Base-by-base conservation (phyloP, 805 yeast species). In the Yamadazyma philogaea region DNA sequence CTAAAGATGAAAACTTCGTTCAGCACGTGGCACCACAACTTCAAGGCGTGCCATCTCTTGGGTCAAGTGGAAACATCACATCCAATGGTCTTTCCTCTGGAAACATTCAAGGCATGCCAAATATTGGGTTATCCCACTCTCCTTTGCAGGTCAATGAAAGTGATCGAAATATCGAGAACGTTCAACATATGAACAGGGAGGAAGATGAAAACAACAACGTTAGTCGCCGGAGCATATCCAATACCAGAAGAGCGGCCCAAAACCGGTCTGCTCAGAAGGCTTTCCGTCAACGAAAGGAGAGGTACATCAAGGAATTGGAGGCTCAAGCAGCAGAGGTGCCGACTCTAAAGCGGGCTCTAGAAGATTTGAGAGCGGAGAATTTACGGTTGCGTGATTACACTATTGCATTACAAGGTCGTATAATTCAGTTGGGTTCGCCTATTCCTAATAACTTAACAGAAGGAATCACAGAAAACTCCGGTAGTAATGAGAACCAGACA, bases 241-340 rank as follows among this genome's bases (percentile, higher is more conserved):
- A 73, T 43, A 79, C 93, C 31, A 87, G 87, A 61, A 79, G 97
- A 49, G 96, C 96, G 1, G 89, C 84, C 7, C 97, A 90, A 64
- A 90, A 90, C 68, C 73, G 97, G 56, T 82, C 79, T 47, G 96
- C 97, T 4, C 97, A 90, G 66, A 79, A 87, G 52, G 96, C 96
- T 7, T 90, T 89, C 66, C 77, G 97, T 57, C 82, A 81, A 58
- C 75, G 96, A 47, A 83, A 86, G 58, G 96, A 89, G 55, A 75
- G 78, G 44, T 82, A 87, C 55, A 80, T 90, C 50, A 84, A 81
- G 61, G 91, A 87, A 37, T 70, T 90, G 44, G 96, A 90, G 64
- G 62, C 69, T 28, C 81, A 82, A 56, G 85, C 86, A 8, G 70
- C 73, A 35, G 82, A 81, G 53, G 79, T 79, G 45, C 79, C 78